Evolutionary conservation across 805 yeast genomes (phyloP).

Genomic region (Candida loeiensis): DNA sequence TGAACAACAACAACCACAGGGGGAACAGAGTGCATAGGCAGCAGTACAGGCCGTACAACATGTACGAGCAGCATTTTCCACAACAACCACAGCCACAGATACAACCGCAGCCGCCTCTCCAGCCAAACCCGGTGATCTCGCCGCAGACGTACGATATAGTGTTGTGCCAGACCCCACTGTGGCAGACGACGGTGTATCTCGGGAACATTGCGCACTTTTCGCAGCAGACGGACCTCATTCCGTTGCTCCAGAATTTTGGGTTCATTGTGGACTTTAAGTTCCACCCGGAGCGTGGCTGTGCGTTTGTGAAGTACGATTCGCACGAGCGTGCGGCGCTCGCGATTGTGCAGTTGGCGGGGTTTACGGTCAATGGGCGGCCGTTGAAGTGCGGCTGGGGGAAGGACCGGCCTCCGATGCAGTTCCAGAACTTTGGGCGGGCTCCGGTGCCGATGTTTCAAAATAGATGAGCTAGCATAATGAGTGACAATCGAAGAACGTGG

Average conservation of each 20-base stretch:
- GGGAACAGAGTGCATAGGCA: slow-evolving; percentile 9
- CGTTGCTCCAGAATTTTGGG: slow-evolving; percentile 75
- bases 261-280: slow-evolving; percentile 76
- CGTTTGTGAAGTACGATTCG: slow-evolving; percentile 80
- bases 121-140: slow-evolving; percentile 30
- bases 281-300: slow-evolving; percentile 80
- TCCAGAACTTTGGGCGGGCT: slow-evolving; percentile 23
- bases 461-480: neutral
- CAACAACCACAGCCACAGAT: slow-evolving; percentile 8
- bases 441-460: slow-evolving; percentile 27
- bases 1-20: slow-evolving; percentile 9
- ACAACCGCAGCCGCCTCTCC: slow-evolving; percentile 6
- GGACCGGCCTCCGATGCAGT: slow-evolving; percentile 38
- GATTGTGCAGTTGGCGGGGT: slow-evolving; percentile 72
- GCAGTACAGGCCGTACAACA: slow-evolving; percentile 16
- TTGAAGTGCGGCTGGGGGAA: slow-evolving; percentile 89
- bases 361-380: slow-evolving; percentile 70
- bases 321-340: slow-evolving; percentile 90
- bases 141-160: slow-evolving; percentile 69
- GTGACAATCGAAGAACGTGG: neutral
- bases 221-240: slow-evolving; percentile 67
- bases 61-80: slow-evolving; percentile 9
- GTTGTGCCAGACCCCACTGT: slow-evolving; percentile 71
- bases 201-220: slow-evolving; percentile 82
- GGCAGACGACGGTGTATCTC: slow-evolving; percentile 83